Evolutionary conservation across 495 filamentous ascomycete genomes (phyloP).

Genomic region (Pseudotulostoma volvatum): DNA sequence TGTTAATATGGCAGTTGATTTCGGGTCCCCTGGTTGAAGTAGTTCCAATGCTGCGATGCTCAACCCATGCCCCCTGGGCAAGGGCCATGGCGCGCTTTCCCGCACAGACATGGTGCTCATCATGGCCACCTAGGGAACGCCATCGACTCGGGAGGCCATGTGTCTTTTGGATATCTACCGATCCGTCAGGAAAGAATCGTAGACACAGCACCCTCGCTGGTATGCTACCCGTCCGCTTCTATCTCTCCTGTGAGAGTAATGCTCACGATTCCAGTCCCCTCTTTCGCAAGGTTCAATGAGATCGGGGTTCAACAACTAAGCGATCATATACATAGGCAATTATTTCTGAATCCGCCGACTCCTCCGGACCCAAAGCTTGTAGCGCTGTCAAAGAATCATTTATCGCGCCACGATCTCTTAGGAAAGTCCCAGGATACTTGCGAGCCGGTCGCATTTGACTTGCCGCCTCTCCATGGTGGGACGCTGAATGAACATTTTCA

Average conservation of each 20-base stretch:
- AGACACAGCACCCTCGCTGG: conserved; percentile 18
- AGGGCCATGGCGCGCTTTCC: conserved; percentile 20
- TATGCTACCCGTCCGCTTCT: conserved; percentile 7
- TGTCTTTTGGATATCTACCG: background rate
- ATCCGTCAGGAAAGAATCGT: background rate
- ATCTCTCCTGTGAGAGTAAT: conserved; percentile 2
- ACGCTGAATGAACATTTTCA: conserved; percentile 92
- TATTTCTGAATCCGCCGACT: conserved; percentile 49
- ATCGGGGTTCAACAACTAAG: conserved; percentile 90
- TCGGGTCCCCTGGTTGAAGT: background rate
- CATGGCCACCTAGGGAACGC: background rate
- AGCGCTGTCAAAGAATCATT: conserved; percentile 62
- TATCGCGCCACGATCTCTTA: conserved; percentile 72
- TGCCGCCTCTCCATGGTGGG: conserved; percentile 61
- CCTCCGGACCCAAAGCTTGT: conserved; percentile 53
- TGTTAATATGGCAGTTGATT: no score
- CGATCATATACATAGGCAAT: conserved; percentile 60
- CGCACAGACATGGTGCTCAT: conserved; percentile 13
- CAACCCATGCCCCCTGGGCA: conserved; percentile 17
- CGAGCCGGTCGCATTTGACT: conserved; percentile 66
- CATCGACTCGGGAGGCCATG: background rate
- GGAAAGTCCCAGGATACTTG: conserved; percentile 71
- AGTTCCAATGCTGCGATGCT: conserved; percentile 3
- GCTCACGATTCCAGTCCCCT: conserved; percentile 31
- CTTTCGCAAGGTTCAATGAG: conserved; percentile 62